These are phyloP conservation scores for Aureobasidium subglaciale DNA, from an alignment of 2,329 filamentous ascomycete species.

Conservation along the genomic window DNA sequence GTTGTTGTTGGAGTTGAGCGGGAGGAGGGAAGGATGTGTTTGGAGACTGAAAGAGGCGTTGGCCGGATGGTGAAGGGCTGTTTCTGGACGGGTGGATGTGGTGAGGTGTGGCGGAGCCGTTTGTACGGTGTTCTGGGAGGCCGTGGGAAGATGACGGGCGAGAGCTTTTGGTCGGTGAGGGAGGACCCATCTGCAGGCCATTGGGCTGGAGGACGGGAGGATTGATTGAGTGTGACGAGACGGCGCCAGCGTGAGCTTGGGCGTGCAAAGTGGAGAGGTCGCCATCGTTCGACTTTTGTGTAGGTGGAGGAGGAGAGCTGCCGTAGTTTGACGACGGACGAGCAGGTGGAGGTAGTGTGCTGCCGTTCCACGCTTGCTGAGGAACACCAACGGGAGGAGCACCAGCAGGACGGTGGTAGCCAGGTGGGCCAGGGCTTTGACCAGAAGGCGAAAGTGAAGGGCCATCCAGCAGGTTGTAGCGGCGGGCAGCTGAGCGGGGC, in stretches of 20 bases:
- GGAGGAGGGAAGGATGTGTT: conserved; percentile 26
- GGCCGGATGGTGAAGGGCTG: conserved; percentile 14
- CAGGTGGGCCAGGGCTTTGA: conserved; percentile 37
- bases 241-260: conserved; percentile 28
- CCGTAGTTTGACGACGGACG: conserved; percentile 19
- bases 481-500: conserved; percentile 14
- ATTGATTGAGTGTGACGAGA: conserved; percentile 20
- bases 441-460: conserved; percentile 39
- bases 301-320: conserved; percentile 18
- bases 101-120: conserved; percentile 21
- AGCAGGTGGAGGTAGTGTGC: conserved; percentile 20
- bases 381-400: conserved; percentile 18
- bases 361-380: conserved; percentile 26
- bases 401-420: conserved; percentile 22
- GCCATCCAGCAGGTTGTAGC: conserved; percentile 20
- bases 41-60: conserved; percentile 22
- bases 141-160: conserved; percentile 9
- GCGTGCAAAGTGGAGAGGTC: conserved; percentile 23
- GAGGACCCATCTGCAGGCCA: conserved; percentile 19
- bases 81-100: conserved; percentile 16
- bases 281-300: conserved; percentile 19
- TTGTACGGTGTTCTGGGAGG: conserved; percentile 18
- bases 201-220: conserved; percentile 16
- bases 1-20: conserved; percentile 1
- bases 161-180: conserved; percentile 18